Conservation (phyloP, 495 filamentous ascomycete genomes). For the Aspergillus sparsus region DNA sequence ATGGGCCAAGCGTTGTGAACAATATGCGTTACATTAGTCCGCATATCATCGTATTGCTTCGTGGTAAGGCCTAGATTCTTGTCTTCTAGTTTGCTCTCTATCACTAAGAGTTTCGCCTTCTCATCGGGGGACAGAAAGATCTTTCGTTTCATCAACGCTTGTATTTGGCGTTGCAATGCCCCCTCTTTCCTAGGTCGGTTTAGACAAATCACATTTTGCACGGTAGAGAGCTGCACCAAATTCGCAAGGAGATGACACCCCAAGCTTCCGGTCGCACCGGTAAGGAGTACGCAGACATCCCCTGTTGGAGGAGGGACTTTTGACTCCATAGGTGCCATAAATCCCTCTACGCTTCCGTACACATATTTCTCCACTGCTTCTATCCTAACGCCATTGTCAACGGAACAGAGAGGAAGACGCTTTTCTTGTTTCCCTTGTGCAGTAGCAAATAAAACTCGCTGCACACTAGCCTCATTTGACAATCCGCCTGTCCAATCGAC, state of each 20-base stretch:
- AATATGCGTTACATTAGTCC: constrained; percentile 51
- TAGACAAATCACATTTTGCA: constrained; percentile 48
- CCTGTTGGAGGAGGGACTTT: not conserved
- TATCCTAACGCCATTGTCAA: constrained; percentile 7
- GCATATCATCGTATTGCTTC: constrained; percentile 40
- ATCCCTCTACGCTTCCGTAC: constrained; percentile 25
- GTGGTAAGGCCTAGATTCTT: constrained; percentile 46
- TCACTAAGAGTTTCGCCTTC: constrained; percentile 31
- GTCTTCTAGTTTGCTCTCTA: constrained; percentile 44
- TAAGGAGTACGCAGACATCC: constrained; percentile 44
- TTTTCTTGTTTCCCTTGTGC: constrained; percentile 36
- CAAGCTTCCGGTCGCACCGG: constrained; percentile 54
- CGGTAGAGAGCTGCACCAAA: constrained; percentile 32
- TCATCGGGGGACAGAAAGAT: constrained; percentile 31
- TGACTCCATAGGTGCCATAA: constrained; percentile 10
- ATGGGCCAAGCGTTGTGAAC: constrained; percentile 63
- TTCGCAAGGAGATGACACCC: constrained; percentile 49
- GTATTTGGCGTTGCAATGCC: constrained; percentile 31
- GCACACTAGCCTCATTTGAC: constrained; percentile 40
- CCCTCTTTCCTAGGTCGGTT: constrained; percentile 34
- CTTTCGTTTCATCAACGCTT: constrained; percentile 38
- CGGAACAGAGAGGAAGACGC: constrained; percentile 1
- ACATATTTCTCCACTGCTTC: constrained; percentile 31
- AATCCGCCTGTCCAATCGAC: constrained; percentile 53
- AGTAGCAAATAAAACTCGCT: constrained; percentile 50